Base-by-base conservation (phyloP, 805 yeast genomes). In the Yarrowia bubula region DNA sequence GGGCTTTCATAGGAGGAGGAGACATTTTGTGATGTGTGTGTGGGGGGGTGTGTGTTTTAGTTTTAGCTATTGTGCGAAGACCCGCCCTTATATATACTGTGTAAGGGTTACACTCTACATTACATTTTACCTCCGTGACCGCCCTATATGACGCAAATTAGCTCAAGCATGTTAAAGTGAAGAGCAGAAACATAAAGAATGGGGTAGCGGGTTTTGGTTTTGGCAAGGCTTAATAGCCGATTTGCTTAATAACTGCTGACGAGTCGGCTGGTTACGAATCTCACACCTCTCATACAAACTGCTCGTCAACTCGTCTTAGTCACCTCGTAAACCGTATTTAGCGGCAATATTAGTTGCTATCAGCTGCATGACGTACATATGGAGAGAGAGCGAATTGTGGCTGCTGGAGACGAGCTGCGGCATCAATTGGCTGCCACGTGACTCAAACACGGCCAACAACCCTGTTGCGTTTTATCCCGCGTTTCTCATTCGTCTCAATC, bases 1-100 rank as follows among this genome's bases (percentile, higher is more conserved):
- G 61, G 15, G 62, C 71, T 51, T 38, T 55, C 61, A 31, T 31
- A 6, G 61, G 60, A 22, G 60, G 61, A 13, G 47, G 61, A 14
- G 61, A 2, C 61, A 55, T 55, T 41, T 9, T 53, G 31, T 2
- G 22, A 3, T 17, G 35, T 44, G 18, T 3, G 7, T 44, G 33
- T 44, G 18, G 13, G 35, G 11, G 37, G 15, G 32, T n/a, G 32
- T 8, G 8, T 3, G 22, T 22, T 22, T 22, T 22, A 22, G 28
- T 22, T 22, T 22, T 22, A 22, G 28, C 28, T 22, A 22, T 22
- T 22, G 28, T 1, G 14, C 7, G 32, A 11, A 18, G 15, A 4
- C 51, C 8, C 18, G 8, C 11, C n/a, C 48, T 31, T 47, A 47
- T 48, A 33, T 28, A 32, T 35, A 22, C 28, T 22, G 28, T 22